Conservation (phyloP, 257 asterid genomes). For the Scutellaria minor region DNA sequence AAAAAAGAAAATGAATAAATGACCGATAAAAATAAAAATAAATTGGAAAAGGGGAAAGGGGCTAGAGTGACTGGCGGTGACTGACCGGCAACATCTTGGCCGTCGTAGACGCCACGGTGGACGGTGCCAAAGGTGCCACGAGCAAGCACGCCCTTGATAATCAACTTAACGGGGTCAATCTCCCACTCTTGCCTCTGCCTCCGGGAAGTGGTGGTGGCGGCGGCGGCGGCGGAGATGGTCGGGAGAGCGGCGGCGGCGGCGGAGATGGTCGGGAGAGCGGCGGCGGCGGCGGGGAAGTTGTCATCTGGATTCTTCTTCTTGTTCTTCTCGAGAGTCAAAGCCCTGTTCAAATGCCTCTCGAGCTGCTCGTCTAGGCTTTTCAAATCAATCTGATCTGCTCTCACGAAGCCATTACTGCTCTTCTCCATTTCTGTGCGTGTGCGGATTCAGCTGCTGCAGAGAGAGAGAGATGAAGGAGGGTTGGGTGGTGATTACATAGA, state of each 20-base stretch:
- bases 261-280: conserved; percentile 21
- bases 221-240: conserved; percentile 28
- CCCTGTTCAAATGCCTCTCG: conserved; percentile 69
- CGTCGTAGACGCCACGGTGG: conserved; percentile 85
- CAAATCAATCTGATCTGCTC: conserved; percentile 92
- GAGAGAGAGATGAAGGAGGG: background rate
- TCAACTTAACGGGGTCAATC: conserved; percentile 74
- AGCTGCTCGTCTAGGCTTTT: conserved; percentile 87
- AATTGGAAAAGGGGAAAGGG: background rate
- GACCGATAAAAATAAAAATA: background rate
- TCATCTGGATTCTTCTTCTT: conserved; percentile 49
- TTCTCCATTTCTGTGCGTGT: conserved; percentile 59
- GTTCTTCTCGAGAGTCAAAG: conserved; percentile 64
- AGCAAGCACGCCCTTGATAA: conserved; percentile 69
- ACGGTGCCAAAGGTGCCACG: conserved; percentile 93
- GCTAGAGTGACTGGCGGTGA: conserved; percentile 17
- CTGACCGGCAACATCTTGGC: conserved; percentile 89
- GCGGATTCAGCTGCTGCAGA: too few relatives aligned
- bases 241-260: conserved; percentile 30
- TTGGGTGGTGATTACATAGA: conserved; percentile 6
- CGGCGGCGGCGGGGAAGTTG: conserved; percentile 29
- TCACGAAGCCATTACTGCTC: conserved; percentile 69
- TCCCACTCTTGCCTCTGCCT: conserved; percentile 84
- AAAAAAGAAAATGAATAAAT: background rate
- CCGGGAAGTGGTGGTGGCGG: conserved; percentile 29